These are phyloP conservation scores for Xylaria flabelliformis DNA, from an alignment of 495 filamentous ascomycete species.

Conservation along the genomic window DNA sequence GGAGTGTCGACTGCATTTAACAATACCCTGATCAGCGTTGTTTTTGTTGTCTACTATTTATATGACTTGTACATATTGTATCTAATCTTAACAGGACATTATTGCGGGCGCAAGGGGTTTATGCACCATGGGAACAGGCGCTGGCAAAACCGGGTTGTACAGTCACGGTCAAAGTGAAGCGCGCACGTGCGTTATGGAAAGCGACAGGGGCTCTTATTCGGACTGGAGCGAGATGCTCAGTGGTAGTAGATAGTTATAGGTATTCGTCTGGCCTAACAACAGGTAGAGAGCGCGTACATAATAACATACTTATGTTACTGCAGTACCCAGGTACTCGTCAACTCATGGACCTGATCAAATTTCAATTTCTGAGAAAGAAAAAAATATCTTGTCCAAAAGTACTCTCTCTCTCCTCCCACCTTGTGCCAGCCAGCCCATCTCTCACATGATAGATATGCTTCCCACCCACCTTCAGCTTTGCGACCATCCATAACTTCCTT, in stretches of 20 bases:
- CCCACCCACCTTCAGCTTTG: not conserved
- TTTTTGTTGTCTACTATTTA: conserved; percentile 25
- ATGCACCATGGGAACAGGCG: conserved; percentile 4
- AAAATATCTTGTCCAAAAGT: not conserved
- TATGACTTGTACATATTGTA: conserved; percentile 13
- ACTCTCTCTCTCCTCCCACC: not conserved
- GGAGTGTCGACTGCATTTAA: conserved; percentile 33
- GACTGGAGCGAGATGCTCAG: not conserved
- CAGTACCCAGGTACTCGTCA: not conserved
- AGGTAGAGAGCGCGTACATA: not conserved
- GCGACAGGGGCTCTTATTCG: not conserved
- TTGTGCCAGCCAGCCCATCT: not conserved
- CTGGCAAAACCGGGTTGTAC: conserved; percentile 12
- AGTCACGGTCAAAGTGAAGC: conserved; percentile 2
- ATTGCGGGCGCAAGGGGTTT: conserved; percentile 2
- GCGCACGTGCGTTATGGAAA: not conserved
- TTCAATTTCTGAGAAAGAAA: not conserved
- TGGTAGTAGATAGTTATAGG: not conserved
- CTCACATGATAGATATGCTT: not conserved
- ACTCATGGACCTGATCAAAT: not conserved
- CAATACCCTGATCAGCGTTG: conserved; percentile 40
- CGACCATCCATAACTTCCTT: not conserved
- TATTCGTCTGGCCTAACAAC: not conserved
- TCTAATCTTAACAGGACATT: conserved; percentile 16
- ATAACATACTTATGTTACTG: not conserved